These are phyloP conservation scores for Spergularia marina DNA, from an alignment of 148 eudicot species.

Conservation along the genomic window DNA sequence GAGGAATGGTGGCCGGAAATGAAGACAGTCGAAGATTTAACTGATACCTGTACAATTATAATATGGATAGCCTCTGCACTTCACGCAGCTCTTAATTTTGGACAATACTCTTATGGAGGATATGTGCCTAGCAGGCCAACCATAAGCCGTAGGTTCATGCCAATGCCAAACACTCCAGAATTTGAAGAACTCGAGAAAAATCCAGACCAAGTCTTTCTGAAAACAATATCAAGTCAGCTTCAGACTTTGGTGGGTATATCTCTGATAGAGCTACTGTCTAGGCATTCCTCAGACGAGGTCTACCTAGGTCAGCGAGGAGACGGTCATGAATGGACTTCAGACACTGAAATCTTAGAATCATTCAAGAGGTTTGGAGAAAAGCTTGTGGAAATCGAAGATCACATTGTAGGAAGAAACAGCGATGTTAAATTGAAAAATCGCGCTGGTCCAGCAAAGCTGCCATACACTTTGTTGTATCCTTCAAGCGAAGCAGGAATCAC, in stretches of 20 bases:
- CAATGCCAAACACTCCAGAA: slow-evolving; percentile 55
- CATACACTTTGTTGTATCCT: slow-evolving; percentile 66
- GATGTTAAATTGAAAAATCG: slow-evolving; percentile 51
- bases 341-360: slow-evolving; percentile 40
- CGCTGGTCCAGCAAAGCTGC: slow-evolving; percentile 58
- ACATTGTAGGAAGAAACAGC: slow-evolving; percentile 44
- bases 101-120: slow-evolving; percentile 79
- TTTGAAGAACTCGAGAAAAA: slow-evolving; percentile 46
- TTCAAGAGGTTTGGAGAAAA: slow-evolving; percentile 51
- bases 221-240: slow-evolving; percentile 56
- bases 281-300: slow-evolving; percentile 72
- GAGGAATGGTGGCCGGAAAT: slow-evolving; percentile 75
- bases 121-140: slow-evolving; percentile 68
- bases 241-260: slow-evolving; percentile 69
- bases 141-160: slow-evolving; percentile 63
- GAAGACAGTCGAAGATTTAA: slow-evolving; percentile 46
- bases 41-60: slow-evolving; percentile 51
- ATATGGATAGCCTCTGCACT: slow-evolving; percentile 86
- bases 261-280: slow-evolving; percentile 68
- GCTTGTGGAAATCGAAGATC: slow-evolving; percentile 45
- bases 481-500: slow-evolving; percentile 61
- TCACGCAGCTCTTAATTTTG: slow-evolving; percentile 81
- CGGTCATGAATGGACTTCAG: slow-evolving; percentile 55
- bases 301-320: slow-evolving; percentile 69
- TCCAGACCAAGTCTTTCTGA: slow-evolving; percentile 51